Conservation (phyloP, 495 filamentous ascomycete species). For the Penicillium roqueforti region DNA sequence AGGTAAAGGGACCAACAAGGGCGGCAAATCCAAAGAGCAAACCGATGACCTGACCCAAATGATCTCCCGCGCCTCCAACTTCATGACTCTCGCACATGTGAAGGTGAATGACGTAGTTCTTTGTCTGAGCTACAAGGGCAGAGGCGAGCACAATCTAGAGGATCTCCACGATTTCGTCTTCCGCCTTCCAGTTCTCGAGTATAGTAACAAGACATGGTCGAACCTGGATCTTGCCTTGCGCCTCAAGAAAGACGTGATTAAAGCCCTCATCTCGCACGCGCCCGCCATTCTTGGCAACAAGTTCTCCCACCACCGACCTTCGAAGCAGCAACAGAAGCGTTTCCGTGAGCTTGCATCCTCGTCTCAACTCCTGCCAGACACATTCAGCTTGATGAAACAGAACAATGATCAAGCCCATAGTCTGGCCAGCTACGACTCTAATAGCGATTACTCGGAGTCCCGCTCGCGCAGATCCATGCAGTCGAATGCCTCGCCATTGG, state of each 20-base stretch:
- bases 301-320: slow-evolving; percentile 79
- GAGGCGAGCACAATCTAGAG: slow-evolving; percentile 88
- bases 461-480: slow-evolving; percentile 37
- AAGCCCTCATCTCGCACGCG: slow-evolving; percentile 89
- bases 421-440: slow-evolving; percentile 38
- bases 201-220: slow-evolving; percentile 98
- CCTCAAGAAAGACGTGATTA: slow-evolving; percentile 90
- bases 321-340: slow-evolving; percentile 69
- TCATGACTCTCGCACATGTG: slow-evolving; percentile 95
- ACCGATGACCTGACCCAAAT: slow-evolving; percentile 97
- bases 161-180: slow-evolving; percentile 98
- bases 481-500: slow-evolving; percentile 38
- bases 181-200: slow-evolving; percentile 89
- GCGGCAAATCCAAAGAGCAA: slow-evolving; percentile 50
- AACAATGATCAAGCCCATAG: slow-evolving; percentile 26
- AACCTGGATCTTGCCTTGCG: slow-evolving; percentile 90
- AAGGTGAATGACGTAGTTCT: slow-evolving; percentile 92
- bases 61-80: slow-evolving; percentile 91
- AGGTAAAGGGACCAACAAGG: slow-evolving; percentile 40
- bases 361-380: slow-evolving; percentile 45
- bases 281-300: slow-evolving; percentile 98
- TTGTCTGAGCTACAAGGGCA: slow-evolving; percentile 95
- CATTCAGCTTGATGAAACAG: slow-evolving; percentile 43
- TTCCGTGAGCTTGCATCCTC: slow-evolving; percentile 71
- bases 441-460: slow-evolving; percentile 37